Conservation (phyloP, 2,329 filamentous ascomycete species). For the Lanzia echinophila region DNA sequence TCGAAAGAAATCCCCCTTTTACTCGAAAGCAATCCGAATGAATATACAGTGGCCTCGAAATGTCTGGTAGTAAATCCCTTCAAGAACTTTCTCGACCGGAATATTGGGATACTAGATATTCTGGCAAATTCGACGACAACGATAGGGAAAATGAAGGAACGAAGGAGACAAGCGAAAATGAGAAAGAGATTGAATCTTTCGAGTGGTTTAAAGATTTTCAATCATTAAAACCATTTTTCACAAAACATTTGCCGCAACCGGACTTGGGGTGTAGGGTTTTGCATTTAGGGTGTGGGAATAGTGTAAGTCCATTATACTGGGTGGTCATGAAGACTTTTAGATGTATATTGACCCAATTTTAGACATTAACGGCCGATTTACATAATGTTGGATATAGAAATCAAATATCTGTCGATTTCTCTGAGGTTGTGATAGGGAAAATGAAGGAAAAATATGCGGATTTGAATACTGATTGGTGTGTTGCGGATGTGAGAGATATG, state of each 20-base stretch:
- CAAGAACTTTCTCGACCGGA: constrained; percentile 31
- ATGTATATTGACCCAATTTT: background rate
- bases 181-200: constrained; percentile 12
- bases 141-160: constrained; percentile 21
- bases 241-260: constrained; percentile 35
- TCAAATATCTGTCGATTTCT: constrained; percentile 53
- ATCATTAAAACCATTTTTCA: constrained; percentile 43
- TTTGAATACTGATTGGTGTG: constrained; percentile 35
- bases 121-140: background rate
- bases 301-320: constrained; percentile 39
- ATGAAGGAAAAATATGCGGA: constrained; percentile 41
- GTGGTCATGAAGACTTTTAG: too few relatives aligned
- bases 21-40: too few relatives aligned
- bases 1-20: too few relatives aligned
- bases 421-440: constrained; percentile 42
- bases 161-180: constrained; percentile 26
- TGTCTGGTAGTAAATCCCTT: constrained; percentile 26
- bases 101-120: constrained; percentile 13
- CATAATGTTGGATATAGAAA: constrained; percentile 40
- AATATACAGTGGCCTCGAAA: background rate
- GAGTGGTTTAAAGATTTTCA: constrained; percentile 49
- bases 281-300: constrained; percentile 52
- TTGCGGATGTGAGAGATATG: constrained; percentile 47
- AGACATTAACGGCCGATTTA: constrained; percentile 48
- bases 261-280: constrained; percentile 38